phyloP scores from a whole-genome alignment of 441 rosid species.

The Capsella rubella region DNA sequence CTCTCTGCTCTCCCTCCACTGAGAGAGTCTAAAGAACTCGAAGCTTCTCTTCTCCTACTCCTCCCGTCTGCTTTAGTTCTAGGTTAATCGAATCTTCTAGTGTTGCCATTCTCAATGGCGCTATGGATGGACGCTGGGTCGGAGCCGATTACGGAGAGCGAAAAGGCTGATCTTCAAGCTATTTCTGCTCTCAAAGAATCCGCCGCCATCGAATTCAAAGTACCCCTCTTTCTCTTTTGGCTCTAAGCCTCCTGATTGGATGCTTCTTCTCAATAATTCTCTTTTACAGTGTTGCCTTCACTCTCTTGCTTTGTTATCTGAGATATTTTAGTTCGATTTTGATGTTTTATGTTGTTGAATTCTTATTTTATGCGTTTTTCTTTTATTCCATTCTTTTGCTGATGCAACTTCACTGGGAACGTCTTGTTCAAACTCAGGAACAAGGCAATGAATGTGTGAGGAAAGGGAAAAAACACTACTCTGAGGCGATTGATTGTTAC shows the following conservation, averaged over 20 bases:
- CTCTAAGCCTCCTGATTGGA: neutral
- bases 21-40: slow-evolving; percentile 9
- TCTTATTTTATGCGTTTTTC: neutral
- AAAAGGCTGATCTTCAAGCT: slow-evolving; percentile 77
- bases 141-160: slow-evolving; percentile 66
- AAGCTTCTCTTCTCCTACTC: slow-evolving; percentile 29
- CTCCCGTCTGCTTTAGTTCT: neutral
- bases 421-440: slow-evolving; percentile 58
- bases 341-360: neutral
- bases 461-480: slow-evolving; percentile 87
- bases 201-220: slow-evolving; percentile 91
- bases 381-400: neutral
- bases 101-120: slow-evolving; percentile 57
- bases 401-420: slow-evolving; percentile 2
- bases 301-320: neutral
- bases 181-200: slow-evolving; percentile 88
- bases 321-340: neutral
- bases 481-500: slow-evolving; percentile 82
- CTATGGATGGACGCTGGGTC: slow-evolving; percentile 85
- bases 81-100: slow-evolving; percentile 27
- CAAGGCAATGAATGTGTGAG: slow-evolving; percentile 82
- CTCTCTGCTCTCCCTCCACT: slow-evolving; percentile 28
- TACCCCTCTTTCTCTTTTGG: slow-evolving; percentile 32
- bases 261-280: neutral
- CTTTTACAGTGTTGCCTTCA: neutral